Base-by-base conservation (phyloP, 169 alveolate genomes). In the Eimeria sp. region DNA sequence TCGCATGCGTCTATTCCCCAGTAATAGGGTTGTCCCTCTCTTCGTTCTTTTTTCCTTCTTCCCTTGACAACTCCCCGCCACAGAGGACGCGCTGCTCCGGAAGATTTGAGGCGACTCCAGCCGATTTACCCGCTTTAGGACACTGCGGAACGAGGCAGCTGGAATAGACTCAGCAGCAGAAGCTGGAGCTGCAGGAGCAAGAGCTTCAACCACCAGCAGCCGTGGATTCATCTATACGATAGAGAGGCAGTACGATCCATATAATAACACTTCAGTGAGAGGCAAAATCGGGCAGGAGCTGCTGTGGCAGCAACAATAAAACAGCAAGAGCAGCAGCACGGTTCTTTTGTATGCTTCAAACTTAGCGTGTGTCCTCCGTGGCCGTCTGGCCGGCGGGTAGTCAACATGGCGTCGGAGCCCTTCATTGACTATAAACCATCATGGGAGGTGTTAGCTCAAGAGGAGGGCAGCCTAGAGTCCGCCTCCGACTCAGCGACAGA, bases 351-450 rank as follows among this genome's bases (percentile, higher is more conserved):
- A 75, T 75, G 86, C 61, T 34, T 22, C 45, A 6, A 40, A 22
- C 16, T 0, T 16, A 25, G 61, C 20, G 61, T 25, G 63, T 43
- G 30, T 47, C 40, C 54, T 75, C 92, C 73, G 54, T 61, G 57
- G 75, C 92, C 75, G 20, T 22, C 61, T 51, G 78, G 75, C 92
- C 78, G n/a, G 78, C 72, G 72, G 72, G 34, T 5, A 89, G 82
- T 16, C 40, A 95, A 87, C 45, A 95, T 95, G 97, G 97, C 97
- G 80, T 84, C 95, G 67, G 97, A 95, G 95, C 97, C 97, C 65
- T 95, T 95, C 92, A 95, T 95, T 27, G 95, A 83, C 63, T 95
- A 84, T 47, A 88, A 95, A 76, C 97, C 97, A 25, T 16, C 95
- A 27, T 82, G 89, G 89, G 89, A 82, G 89, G 89, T 82, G 73